Percentiles rank a stretch among this genome's conserved stretches.
Conservation (phyloP, 768 basidiomycete species). For the Boletus huronensis region DNA sequence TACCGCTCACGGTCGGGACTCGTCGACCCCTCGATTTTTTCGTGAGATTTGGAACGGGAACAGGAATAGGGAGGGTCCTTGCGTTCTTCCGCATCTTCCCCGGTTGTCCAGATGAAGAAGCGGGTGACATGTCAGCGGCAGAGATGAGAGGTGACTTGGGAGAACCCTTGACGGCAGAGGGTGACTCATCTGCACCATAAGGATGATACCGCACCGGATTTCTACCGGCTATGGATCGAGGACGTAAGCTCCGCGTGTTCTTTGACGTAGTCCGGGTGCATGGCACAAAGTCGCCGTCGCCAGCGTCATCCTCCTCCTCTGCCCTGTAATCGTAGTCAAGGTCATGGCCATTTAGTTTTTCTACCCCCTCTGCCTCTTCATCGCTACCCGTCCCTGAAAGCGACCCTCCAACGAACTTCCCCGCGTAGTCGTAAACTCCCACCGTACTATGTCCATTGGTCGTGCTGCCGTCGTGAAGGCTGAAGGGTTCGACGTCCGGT, state of each 20-base stretch:
- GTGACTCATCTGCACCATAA: slow-evolving; percentile 27
- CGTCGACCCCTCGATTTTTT: slow-evolving; percentile 69
- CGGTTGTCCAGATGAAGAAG: slow-evolving; percentile 22
- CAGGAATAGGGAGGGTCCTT: slow-evolving; percentile 48
- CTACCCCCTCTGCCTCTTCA: slow-evolving; percentile 27
- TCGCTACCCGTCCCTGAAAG: slow-evolving; percentile 22
- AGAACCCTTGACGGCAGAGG: slow-evolving; percentile 30
- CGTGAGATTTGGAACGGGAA: slow-evolving; percentile 65
- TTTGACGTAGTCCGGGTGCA: slow-evolving; percentile 34
- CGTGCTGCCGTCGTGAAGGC: slow-evolving; percentile 18
- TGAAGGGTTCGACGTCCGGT: slow-evolving; percentile 28
- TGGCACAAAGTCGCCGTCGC: slow-evolving; percentile 35
- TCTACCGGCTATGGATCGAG: slow-evolving; percentile 33
- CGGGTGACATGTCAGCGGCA: slow-evolving; percentile 27
- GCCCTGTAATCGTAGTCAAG: slow-evolving; percentile 30
- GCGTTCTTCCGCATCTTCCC: slow-evolving; percentile 33
- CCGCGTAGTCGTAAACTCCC: slow-evolving; percentile 22
- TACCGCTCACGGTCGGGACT: slow-evolving; percentile 50
- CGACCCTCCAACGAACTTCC: slow-evolving; percentile 17
- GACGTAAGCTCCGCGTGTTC: slow-evolving; percentile 37
- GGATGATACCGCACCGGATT: slow-evolving; percentile 34
- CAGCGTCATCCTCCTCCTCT: slow-evolving; percentile 30
- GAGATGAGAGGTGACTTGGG: slow-evolving; percentile 32
- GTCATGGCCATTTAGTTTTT: slow-evolving; percentile 21
- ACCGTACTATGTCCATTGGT: slow-evolving; percentile 30